phyloP scores from a whole-genome alignment of 768 basidiomycete genomes.

The Pisolithus microcarpus region DNA sequence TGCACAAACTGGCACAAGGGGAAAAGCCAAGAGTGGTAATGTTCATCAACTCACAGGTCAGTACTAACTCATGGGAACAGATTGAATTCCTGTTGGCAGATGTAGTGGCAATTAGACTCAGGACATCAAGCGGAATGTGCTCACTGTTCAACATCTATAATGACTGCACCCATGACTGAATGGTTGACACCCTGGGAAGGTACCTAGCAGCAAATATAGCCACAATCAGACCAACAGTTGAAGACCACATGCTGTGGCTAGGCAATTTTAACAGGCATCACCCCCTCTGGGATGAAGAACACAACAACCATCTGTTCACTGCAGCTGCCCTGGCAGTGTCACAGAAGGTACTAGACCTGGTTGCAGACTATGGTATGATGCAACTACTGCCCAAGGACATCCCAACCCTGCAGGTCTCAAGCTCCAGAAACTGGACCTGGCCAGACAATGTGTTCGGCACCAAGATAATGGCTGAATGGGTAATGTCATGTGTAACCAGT shows the following conservation, averaged over 20 bases:
- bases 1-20: not conserved
- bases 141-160: constrained; percentile 11
- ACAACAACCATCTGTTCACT: constrained; percentile 18
- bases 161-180: constrained; percentile 2
- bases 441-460: constrained; percentile 12
- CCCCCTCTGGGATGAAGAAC: constrained; percentile 22
- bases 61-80: constrained; percentile 19
- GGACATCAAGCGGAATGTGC: not conserved
- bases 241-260: constrained; percentile 15
- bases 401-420: constrained; percentile 27
- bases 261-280: constrained; percentile 30
- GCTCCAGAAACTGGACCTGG: constrained; percentile 21
- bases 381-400: constrained; percentile 29
- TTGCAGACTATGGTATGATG: constrained; percentile 20
- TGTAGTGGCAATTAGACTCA: constrained; percentile 14
- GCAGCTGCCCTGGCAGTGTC: constrained; percentile 8
- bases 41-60: constrained; percentile 11
- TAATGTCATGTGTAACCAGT: not conserved
- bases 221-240: not conserved
- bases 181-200: not conserved
- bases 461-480: rapidly evolving
- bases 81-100: constrained; percentile 14
- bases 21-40: constrained; percentile 9
- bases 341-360: constrained; percentile 20
- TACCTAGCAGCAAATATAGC: not conserved